Evolutionary conservation across 2,329 filamentous ascomycete species (phyloP), one percentile per base, ranked within the genome.

Genomic region (Coniella lustricola): DNA sequence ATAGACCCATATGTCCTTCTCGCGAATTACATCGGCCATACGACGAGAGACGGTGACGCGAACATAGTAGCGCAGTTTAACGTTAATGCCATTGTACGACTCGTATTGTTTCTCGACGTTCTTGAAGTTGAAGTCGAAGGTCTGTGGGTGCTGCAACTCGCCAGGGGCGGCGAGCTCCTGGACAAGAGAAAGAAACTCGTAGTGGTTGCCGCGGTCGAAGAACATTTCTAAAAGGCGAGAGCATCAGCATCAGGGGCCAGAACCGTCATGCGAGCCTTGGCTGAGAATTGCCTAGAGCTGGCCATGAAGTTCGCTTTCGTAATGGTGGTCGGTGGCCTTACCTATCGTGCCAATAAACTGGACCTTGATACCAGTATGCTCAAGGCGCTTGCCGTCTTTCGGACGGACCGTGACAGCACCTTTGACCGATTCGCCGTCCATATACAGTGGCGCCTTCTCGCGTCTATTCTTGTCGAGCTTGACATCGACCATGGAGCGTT

Each of bases 21-120:
- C 94, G 60, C 94, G 86, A 61, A 97, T 89, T 50, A 98, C 91
- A 64, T 98, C 93, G 60, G 90, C 89, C 90, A 98, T 97, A 65
- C 93, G 83, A 62, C 93, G 82, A 44, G 90, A 95, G 41, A 98
- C 93, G 32, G 93, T 98, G 58, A 97, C 93, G 59, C 90, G 87
- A 50, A 97, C 84, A 70, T 97, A 97, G 79, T 98, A 98, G 59
- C 93, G 90, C 65, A 98, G 80, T 75, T 95, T 95, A 62, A 98
- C 93, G 65, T 98, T 98, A 81, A 98, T 98, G 64, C 93, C 93
- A 66, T 95, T 95, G 77, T 98, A 98, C 56, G 90, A 96, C 72
- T 98, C 94, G 77, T 98, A 98, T 69, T 95, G 90, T 76, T 98
- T 98, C 79, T 98, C 93, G 61, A 98, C 90, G 68, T 97, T 98